Evolutionary conservation across 2,329 filamentous ascomycete genomes (phyloP).

Genomic region (Coniochaeta sp.): DNA sequence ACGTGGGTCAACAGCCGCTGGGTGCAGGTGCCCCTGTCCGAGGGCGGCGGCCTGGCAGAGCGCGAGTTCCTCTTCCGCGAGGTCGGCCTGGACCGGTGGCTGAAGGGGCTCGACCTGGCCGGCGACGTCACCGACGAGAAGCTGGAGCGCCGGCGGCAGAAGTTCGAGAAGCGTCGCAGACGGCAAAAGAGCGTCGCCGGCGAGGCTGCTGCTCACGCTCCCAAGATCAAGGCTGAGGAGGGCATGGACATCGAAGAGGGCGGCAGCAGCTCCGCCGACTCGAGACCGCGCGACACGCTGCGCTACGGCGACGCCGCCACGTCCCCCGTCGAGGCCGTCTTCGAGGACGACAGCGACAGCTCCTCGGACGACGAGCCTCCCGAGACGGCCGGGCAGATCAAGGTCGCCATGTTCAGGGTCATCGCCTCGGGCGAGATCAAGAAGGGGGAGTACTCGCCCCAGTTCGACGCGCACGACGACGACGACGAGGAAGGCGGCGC

Average conservation of each 20-base stretch:
- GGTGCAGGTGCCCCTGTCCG: slow-evolving; percentile 86
- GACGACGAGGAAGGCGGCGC: slow-evolving; percentile 60
- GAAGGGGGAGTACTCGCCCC: slow-evolving; percentile 93
- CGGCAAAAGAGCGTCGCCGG: slow-evolving; percentile 42
- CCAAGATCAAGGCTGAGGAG: slow-evolving; percentile 15
- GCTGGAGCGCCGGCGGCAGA: slow-evolving; percentile 80
- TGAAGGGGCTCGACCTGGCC: slow-evolving; percentile 92
- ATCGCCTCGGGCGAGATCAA: slow-evolving; percentile 95
- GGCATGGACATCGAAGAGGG: slow-evolving; percentile 17
- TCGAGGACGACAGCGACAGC: slow-evolving; percentile 67
- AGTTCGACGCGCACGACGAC: slow-evolving; percentile 94
- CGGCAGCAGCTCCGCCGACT: slow-evolving; percentile 24
- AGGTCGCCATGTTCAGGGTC: slow-evolving; percentile 92
- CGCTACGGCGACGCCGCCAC: slow-evolving; percentile 69
- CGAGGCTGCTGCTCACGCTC: slow-evolving; percentile 6
- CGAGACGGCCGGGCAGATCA: slow-evolving; percentile 95
- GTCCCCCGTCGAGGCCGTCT: slow-evolving; percentile 62
- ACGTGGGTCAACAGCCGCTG: slow-evolving; percentile 98
- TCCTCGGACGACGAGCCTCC: slow-evolving; percentile 76
- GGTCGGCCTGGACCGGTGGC: slow-evolving; percentile 90
- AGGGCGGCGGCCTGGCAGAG: slow-evolving; percentile 91
- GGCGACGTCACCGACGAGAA: slow-evolving; percentile 85
- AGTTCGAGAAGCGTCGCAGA: slow-evolving; percentile 62
- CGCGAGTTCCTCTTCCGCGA: slow-evolving; percentile 96
- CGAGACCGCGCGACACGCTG: slow-evolving; percentile 49